Conservation (phyloP, 192 early-diverging fungal species). For the Haplosporangium gracile region DNA sequence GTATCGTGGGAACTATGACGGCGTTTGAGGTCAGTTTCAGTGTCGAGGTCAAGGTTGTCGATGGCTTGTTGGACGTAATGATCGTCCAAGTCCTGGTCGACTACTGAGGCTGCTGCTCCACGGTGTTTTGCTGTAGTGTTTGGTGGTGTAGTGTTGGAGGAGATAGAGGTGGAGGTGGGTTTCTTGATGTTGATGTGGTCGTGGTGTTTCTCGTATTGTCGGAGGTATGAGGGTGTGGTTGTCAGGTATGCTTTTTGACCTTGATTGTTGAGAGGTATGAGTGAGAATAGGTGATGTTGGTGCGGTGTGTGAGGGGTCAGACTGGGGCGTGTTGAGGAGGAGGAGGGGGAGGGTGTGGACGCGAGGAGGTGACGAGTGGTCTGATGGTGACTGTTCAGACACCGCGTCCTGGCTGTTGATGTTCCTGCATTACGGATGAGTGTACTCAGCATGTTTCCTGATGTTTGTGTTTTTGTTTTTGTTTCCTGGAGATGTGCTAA, state of each 20-base stretch:
- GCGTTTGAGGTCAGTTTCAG: not conserved
- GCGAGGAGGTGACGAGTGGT: not conserved
- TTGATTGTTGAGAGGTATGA: too few species aligned
- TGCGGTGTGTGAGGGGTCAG: not conserved
- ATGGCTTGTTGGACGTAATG: not conserved
- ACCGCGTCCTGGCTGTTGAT: not conserved
- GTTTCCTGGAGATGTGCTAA: not conserved
- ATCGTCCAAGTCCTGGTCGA: not conserved
- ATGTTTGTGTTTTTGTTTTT: not conserved
- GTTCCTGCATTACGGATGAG: not conserved
- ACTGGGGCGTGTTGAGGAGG: not conserved
- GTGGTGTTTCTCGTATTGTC: not conserved
- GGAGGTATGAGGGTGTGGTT: not conserved
- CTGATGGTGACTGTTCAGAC: not conserved
- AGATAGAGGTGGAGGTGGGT: not conserved
- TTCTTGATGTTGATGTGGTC: conserved; percentile 1
- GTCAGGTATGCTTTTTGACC: not conserved
- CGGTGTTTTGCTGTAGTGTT: not conserved
- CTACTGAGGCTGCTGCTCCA: not conserved
- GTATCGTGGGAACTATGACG: not conserved
- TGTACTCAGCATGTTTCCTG: not conserved
- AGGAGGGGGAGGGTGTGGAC: not conserved
- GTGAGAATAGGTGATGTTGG: not conserved
- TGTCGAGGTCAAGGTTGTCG: not conserved
- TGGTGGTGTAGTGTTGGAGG: not conserved